Conservation (phyloP, 108 stramenopile genomes). For the Nitzschia sp. region DNA sequence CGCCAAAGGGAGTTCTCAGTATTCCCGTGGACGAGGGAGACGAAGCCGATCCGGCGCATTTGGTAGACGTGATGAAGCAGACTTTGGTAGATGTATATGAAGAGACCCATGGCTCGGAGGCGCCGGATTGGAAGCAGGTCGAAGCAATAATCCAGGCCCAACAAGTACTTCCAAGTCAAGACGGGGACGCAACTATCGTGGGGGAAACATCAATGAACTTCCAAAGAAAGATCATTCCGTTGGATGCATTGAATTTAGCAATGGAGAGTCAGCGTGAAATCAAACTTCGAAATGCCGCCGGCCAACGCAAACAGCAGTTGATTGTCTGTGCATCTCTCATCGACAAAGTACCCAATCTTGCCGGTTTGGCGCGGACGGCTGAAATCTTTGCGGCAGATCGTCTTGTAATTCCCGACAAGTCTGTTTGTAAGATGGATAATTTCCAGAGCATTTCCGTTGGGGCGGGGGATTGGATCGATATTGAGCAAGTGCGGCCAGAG, state of each 20-base stretch:
- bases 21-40: slow-evolving; percentile 81
- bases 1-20: slow-evolving; percentile 65
- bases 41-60: slow-evolving; percentile 70
- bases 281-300: slow-evolving; percentile 70
- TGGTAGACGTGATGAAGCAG: slow-evolving; percentile 75
- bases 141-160: slow-evolving; percentile 47
- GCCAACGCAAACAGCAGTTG: slow-evolving; percentile 71
- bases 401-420: slow-evolving; percentile 76
- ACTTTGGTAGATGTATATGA: slow-evolving; percentile 67
- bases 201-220: slow-evolving; percentile 50
- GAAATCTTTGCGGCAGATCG: slow-evolving; percentile 87
- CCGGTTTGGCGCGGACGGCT: slow-evolving; percentile 81
- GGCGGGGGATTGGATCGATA: slow-evolving; percentile 89
- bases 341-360: slow-evolving; percentile 92
- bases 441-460: slow-evolving; percentile 86
- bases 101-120: slow-evolving; percentile 72
- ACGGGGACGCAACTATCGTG: background rate
- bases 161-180: background rate
- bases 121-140: slow-evolving; percentile 78
- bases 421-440: slow-evolving; percentile 79
- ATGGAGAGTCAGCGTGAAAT: slow-evolving; percentile 52
- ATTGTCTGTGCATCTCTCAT: slow-evolving; percentile 87
- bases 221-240: slow-evolving; percentile 88
- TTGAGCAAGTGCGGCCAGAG: slow-evolving; percentile 85
- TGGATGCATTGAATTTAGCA: slow-evolving; percentile 80